phyloP scores from a whole-genome alignment of 2,329 filamentous ascomycete genomes.

The Colletotrichum liaoningense region DNA sequence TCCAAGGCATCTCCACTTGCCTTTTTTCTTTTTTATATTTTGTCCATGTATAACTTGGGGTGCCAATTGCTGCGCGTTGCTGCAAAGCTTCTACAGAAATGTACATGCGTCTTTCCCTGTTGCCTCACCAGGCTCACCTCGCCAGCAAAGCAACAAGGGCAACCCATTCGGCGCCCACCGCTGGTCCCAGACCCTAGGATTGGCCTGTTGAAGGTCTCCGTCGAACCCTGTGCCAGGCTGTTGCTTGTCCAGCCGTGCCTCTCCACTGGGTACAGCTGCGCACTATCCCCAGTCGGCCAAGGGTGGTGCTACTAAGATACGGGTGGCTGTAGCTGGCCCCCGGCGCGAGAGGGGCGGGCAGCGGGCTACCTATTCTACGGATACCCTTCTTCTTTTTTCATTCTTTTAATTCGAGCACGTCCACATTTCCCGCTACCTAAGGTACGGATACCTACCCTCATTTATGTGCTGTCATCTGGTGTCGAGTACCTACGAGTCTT shows the following conservation, averaged over 20 bases:
- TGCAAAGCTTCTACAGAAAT: neutral
- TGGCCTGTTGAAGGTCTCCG: constrained; percentile 9
- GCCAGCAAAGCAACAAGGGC: constrained; percentile 16
- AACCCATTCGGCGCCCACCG: constrained; percentile 15
- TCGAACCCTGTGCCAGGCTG: constrained; percentile 9
- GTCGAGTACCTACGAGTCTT: neutral
- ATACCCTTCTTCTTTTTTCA: neutral
- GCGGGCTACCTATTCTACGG: neutral
- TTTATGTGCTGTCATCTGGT: neutral
- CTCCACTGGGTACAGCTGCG: constrained; percentile 14
- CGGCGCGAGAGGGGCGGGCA: neutral
- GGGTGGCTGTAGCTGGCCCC: constrained; percentile 17
- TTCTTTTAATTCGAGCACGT: neutral
- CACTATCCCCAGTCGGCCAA: constrained; percentile 6
- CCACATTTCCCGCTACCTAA: neutral
- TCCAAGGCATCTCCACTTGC: neutral
- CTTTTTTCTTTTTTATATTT: neutral
- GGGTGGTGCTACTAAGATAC: constrained; percentile 12
- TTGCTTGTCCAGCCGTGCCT: constrained; percentile 20
- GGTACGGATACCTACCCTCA: neutral
- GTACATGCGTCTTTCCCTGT: neutral
- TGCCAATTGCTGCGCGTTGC: neutral
- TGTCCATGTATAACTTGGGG: neutral
- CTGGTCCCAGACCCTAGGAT: constrained; percentile 18
- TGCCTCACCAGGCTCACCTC: constrained; percentile 12